Percentiles rank a stretch among this genome's conserved stretches.
Evolutionary conservation across 169 alveolate genomes (phyloP).

Genomic region (Ichthyophthirius multifiliis): DNA sequence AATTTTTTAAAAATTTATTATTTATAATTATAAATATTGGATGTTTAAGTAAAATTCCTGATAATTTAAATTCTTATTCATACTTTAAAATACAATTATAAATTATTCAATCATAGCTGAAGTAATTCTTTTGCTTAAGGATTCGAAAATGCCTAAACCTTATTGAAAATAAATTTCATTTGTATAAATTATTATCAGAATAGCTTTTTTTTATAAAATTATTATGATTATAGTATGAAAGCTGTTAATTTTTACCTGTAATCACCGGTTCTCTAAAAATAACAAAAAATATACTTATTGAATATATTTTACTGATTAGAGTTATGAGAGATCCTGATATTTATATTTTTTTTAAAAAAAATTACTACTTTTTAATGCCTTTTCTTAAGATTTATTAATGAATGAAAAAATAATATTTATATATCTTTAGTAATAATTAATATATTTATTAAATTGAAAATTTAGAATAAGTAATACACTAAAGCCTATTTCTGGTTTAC

Average conservation of each 20-base stretch:
- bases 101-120: constrained; percentile 84
- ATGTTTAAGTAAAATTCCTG: too few relatives aligned
- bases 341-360: constrained; percentile 85
- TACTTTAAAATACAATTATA: constrained; percentile 87
- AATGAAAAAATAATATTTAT: constrained; percentile 77
- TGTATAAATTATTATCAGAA: constrained; percentile 82
- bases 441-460: too few relatives aligned
- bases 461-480: constrained; percentile 55
- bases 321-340: constrained; percentile 89
- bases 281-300: constrained; percentile 52
- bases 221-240: constrained; percentile 89
- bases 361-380: constrained; percentile 77
- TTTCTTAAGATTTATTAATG: constrained; percentile 84
- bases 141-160: constrained; percentile 63
- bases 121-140: constrained; percentile 85
- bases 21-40: too few relatives aligned
- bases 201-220: constrained; percentile 82
- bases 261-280: constrained; percentile 89
- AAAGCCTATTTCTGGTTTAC: constrained; percentile 33
- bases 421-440: too few relatives aligned
- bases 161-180: constrained; percentile 82
- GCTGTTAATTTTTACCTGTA: constrained; percentile 84
- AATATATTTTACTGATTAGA: constrained; percentile 83
- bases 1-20: too few relatives aligned
- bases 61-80: constrained; percentile 83